Evolutionary conservation across 83 land plant species (phyloP).

Genomic region (Thuja plicata): DNA sequence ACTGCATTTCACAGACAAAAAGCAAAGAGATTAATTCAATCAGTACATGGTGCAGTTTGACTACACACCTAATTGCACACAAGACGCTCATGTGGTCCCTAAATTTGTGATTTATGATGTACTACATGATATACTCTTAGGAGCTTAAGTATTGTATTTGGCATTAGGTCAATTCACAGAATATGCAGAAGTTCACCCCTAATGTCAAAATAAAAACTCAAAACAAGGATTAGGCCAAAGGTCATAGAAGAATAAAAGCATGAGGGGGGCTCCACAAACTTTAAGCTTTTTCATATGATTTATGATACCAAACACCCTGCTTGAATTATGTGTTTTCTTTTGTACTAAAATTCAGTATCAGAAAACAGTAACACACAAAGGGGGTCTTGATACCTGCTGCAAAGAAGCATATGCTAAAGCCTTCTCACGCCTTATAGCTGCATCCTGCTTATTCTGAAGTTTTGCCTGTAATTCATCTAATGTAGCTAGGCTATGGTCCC

Average conservation of each 20-base stretch:
- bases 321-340: not conserved
- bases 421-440: conserved; percentile 53
- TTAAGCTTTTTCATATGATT: not conserved
- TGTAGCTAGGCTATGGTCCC: conserved; percentile 57
- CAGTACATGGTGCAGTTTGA: not conserved
- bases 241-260: not conserved
- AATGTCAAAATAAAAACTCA: not conserved
- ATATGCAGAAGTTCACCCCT: not conserved
- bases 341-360: not conserved
- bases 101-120: not conserved
- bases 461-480: conserved; percentile 37
- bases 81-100: not conserved
- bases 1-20: conserved; percentile 17
- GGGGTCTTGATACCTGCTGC: conserved; percentile 45
- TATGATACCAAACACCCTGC: not conserved
- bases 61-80: not conserved
- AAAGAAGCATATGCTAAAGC: conserved; percentile 69
- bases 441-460: conserved; percentile 53
- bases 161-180: not conserved
- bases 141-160: not conserved
- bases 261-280: not conserved
- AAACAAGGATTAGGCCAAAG: not conserved
- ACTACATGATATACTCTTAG: not conserved
- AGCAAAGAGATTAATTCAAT: not conserved
- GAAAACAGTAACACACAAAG: not conserved